phyloP scores from a whole-genome alignment of 768 basidiomycete species.

The Flagelloscypha sp. region DNA sequence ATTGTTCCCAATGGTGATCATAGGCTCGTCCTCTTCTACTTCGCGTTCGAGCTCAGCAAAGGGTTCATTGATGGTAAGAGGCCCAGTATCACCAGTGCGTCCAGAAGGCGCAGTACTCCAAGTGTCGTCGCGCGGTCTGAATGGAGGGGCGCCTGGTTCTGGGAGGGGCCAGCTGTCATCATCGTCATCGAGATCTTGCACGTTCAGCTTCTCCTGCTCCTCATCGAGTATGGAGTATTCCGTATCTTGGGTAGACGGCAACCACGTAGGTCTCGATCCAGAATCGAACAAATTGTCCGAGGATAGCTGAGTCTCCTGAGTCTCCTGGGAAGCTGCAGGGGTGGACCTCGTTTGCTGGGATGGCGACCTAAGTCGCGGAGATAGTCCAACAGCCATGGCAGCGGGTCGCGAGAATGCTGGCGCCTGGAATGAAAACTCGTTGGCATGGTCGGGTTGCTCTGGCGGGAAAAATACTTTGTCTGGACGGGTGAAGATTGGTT shows the following conservation, averaged over 20 bases:
- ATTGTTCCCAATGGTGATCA: constrained; percentile 5
- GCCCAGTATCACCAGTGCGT: no score
- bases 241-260: constrained; percentile 53
- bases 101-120: constrained; percentile 67
- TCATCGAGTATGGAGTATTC: constrained; percentile 31
- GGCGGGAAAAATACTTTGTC: background rate
- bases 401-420: constrained; percentile 35
- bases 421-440: constrained; percentile 27
- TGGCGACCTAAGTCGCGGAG: constrained; percentile 23
- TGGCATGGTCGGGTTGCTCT: constrained; percentile 5
- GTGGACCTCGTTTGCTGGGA: constrained; percentile 20
- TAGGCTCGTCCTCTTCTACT: constrained; percentile 2
- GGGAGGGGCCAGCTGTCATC: constrained; percentile 74
- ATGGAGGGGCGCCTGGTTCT: no score
- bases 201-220: constrained; percentile 22
- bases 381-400: constrained; percentile 39
- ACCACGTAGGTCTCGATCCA: constrained; percentile 43
- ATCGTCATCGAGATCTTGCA: constrained; percentile 41
- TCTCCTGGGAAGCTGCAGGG: constrained; percentile 43
- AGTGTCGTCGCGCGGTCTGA: no score
- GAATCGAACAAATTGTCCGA: constrained; percentile 47
- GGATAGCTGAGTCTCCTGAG: constrained; percentile 41
- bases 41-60: constrained; percentile 6
- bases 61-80: no score
- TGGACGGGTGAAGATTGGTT: constrained; percentile 8